Evolutionary conservation across 495 filamentous ascomycete species (phyloP).

Genomic region (Eremomyces bilateralis): DNA sequence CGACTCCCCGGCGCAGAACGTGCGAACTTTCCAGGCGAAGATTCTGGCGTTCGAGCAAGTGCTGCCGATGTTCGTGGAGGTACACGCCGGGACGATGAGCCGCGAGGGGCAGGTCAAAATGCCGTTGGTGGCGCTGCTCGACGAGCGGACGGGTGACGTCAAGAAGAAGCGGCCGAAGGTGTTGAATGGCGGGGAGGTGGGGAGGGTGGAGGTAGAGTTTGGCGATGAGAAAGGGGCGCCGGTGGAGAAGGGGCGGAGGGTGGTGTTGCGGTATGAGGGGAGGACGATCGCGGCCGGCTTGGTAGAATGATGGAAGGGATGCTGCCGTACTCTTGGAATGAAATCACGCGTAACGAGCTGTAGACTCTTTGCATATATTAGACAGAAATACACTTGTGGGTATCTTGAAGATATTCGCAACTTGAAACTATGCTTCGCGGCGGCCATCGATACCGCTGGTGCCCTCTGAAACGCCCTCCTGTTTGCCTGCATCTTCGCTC

Average conservation of each 20-base stretch:
- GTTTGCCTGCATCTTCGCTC: no score
- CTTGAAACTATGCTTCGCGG: no score
- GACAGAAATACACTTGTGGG: no score
- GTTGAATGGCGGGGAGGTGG: slow-evolving; percentile 47
- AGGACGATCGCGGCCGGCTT: slow-evolving; percentile 73
- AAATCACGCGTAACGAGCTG: no score
- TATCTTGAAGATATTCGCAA: no score
- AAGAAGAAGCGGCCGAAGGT: slow-evolving; percentile 71
- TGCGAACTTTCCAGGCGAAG: slow-evolving; percentile 55
- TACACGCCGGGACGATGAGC: slow-evolving; percentile 69
- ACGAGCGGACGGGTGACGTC: slow-evolving; percentile 46
- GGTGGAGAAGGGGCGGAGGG: slow-evolving; percentile 50
- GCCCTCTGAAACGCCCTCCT: no score
- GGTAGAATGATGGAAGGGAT: slow-evolving; percentile 41
- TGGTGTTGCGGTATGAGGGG: slow-evolving; percentile 63
- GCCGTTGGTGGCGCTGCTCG: slow-evolving; percentile 44
- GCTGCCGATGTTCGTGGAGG: slow-evolving; percentile 69
- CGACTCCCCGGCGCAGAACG: slow-evolving; percentile 39
- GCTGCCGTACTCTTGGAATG: no score
- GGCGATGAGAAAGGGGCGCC: slow-evolving; percentile 55
- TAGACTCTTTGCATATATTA: no score
- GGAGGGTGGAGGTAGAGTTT: slow-evolving; percentile 49
- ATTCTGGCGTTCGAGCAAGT: slow-evolving; percentile 74
- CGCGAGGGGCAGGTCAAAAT: slow-evolving; percentile 45
- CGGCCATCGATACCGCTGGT: no score